Evolutionary conservation across 805 yeast species (phyloP).

Genomic region (Nakazawaea sp.): DNA sequence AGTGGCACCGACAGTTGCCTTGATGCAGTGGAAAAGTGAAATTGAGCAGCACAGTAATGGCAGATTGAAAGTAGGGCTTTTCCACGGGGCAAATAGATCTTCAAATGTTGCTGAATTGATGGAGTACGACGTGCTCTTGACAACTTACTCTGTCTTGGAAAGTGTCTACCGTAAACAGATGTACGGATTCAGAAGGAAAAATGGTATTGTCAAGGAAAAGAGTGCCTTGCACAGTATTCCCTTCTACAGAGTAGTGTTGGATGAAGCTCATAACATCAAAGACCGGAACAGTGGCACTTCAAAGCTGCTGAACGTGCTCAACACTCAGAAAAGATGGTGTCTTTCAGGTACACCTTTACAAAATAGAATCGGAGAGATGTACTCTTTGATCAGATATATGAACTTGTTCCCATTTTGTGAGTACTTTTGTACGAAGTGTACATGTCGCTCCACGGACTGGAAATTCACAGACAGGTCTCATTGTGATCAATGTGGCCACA

Average conservation of each 20-base stretch:
- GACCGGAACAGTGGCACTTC: constrained; percentile 93
- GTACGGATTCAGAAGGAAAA: constrained; percentile 76
- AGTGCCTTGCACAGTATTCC: constrained; percentile 67
- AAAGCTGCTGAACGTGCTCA: constrained; percentile 74
- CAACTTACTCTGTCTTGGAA: constrained; percentile 90
- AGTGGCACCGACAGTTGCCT: constrained; percentile 97
- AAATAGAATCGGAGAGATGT: constrained; percentile 93
- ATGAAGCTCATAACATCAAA: constrained; percentile 97
- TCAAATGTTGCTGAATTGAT: constrained; percentile 47
- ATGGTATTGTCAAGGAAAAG: constrained; percentile 62
- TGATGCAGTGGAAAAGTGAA: constrained; percentile 96
- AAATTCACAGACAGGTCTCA: constrained; percentile 72
- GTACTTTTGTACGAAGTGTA: constrained; percentile 91
- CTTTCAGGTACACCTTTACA: constrained; percentile 95
- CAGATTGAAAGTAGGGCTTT: constrained; percentile 58
- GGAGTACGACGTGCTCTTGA: constrained; percentile 72
- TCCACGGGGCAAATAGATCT: constrained; percentile 81
- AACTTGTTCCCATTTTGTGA: constrained; percentile 79
- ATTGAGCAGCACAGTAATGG: constrained; percentile 80
- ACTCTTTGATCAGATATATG: constrained; percentile 82
- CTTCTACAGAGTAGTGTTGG: constrained; percentile 83
- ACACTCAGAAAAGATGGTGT: constrained; percentile 80
- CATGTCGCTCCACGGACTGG: constrained; percentile 81
- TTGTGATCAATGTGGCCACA: constrained; percentile 84
- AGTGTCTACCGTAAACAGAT: constrained; percentile 77